Evolutionary conservation across 23 red algal species (phyloP).

Genomic region (Gracilariopsis chorda): DNA sequence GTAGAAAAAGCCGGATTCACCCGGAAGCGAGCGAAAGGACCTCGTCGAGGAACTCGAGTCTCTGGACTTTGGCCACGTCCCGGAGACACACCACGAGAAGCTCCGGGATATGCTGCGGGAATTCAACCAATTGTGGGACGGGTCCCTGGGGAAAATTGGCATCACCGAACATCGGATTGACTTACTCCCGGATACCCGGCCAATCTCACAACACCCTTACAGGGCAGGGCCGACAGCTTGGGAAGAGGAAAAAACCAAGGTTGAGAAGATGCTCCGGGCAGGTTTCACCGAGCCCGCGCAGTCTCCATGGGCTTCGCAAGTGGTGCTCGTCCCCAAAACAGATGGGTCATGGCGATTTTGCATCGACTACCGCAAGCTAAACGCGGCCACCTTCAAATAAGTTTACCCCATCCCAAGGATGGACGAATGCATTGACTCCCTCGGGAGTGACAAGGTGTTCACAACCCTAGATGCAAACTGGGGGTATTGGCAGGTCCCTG

Average conservation of each 20-base stretch:
- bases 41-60: not conserved
- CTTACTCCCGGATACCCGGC: not conserved
- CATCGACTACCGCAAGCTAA: constrained; percentile 4
- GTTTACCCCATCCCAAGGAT: not conserved
- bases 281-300: not conserved
- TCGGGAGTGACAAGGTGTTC: not conserved
- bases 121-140: constrained; percentile 5
- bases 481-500: not conserved
- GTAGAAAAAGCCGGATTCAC: not conserved
- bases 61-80: not conserved
- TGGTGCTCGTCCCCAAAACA: not conserved
- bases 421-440: constrained; percentile 6
- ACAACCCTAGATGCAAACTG: not conserved
- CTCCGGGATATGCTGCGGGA: not conserved
- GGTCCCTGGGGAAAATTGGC: not conserved
- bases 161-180: constrained; percentile 1
- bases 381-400: constrained; percentile 1
- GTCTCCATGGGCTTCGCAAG: not conserved
- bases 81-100: constrained; percentile 1
- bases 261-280: constrained; percentile 8
- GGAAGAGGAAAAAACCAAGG: not conserved
- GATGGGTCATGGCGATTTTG: not conserved
- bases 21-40: no score
- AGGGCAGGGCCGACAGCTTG: not conserved
- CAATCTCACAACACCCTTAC: constrained; percentile 20